Percentiles rank a stretch among this genome's conserved stretches.
Conservation (phyloP, 768 basidiomycete genomes). For the Mycena galopus region DNA sequence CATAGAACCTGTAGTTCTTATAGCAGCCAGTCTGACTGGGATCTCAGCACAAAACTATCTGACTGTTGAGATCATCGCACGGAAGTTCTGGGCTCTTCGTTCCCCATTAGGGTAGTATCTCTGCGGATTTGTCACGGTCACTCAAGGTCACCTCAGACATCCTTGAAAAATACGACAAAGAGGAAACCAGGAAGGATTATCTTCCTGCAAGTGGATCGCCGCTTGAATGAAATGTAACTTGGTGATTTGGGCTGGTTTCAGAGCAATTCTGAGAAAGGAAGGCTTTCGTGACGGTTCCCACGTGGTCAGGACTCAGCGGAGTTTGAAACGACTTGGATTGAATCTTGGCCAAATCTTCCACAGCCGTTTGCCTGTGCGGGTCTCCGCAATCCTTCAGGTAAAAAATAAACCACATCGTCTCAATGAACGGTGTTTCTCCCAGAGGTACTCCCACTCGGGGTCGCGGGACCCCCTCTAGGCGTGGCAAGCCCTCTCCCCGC, state of each 20-base stretch:
- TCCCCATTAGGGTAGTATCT: no score
- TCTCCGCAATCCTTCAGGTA: conserved; percentile 5
- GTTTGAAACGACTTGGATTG: conserved; percentile 15
- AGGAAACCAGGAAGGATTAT: background rate
- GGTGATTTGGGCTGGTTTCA: conserved; percentile 8
- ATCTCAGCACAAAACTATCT: background rate
- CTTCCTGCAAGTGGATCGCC: background rate
- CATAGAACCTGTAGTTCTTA: no score
- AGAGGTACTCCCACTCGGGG: background rate
- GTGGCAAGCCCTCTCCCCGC: conserved; percentile 69
- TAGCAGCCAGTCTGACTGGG: background rate
- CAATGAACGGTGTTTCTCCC: conserved; percentile 49
- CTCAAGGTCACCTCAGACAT: conserved; percentile 3
- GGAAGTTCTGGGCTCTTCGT: background rate
- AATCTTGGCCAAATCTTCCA: conserved; percentile 12
- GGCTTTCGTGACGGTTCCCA: conserved; percentile 19
- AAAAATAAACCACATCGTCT: conserved; percentile 22
- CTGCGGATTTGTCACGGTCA: no score
- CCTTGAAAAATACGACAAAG: conserved; percentile 14
- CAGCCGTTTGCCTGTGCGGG: conserved; percentile 20
- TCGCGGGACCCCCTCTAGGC: conserved; percentile 73
- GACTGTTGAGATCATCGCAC: conserved; percentile 12
- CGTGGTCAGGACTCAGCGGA: conserved; percentile 17
- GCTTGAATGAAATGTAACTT: background rate
- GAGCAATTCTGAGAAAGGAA: conserved; percentile 7